These are phyloP conservation scores for Gaultheria prostrata DNA, from an alignment of 148 eudicot genomes.

Conservation along the genomic window DNA sequence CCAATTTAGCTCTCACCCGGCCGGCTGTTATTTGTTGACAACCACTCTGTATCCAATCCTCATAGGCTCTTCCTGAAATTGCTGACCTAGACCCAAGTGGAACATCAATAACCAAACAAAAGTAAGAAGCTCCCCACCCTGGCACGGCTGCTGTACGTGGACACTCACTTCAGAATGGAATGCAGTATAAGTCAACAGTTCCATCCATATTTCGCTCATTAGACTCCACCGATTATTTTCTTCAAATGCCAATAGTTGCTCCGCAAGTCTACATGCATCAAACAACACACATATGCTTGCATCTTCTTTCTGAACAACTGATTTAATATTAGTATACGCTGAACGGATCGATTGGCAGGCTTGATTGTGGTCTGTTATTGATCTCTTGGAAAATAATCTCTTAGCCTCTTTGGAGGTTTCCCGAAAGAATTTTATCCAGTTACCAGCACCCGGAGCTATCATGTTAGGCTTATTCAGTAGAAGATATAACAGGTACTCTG, in stretches of 20 bases:
- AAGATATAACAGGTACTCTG: slow-evolving; percentile 39
- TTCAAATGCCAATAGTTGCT: neutral
- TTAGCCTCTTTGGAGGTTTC: slow-evolving; percentile 36
- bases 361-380: neutral
- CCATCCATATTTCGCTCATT: neutral
- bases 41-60: neutral
- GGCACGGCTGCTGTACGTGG: neutral
- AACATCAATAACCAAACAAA: slow-evolving; percentile 9
- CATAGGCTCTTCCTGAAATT: neutral
- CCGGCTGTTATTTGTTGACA: neutral
- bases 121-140: slow-evolving; percentile 2
- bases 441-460: slow-evolving; percentile 34
- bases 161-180: neutral
- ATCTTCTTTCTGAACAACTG: neutral
- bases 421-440: slow-evolving; percentile 26
- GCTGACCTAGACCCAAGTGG: neutral
- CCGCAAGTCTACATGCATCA: neutral
- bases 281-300: neutral
- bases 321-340: neutral
- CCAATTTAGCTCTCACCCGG: neutral
- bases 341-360: neutral
- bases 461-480: slow-evolving; percentile 31
- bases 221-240: neutral
- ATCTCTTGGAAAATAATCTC: slow-evolving; percentile 17
- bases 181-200: neutral